Percentiles rank a stretch among this genome's conserved stretches.
Evolutionary conservation across 306 rosid species (phyloP).

Genomic region (Adenanthera pavonina): DNA sequence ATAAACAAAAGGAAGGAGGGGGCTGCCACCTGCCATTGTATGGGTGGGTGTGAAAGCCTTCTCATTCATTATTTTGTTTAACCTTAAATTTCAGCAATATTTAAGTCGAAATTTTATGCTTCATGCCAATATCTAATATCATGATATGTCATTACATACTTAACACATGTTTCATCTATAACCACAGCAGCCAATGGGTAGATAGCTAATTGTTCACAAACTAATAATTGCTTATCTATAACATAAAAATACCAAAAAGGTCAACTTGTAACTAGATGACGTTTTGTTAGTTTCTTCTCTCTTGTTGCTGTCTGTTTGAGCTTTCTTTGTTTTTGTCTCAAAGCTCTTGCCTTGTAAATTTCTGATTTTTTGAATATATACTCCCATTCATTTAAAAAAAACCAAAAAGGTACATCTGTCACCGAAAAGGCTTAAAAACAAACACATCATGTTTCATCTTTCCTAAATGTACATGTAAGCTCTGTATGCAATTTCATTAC

Average conservation of each 20-base stretch:
- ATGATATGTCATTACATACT: not conserved
- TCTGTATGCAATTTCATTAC: not conserved
- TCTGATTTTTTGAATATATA: too few species aligned
- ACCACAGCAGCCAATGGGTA: not conserved
- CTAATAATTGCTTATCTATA: not conserved
- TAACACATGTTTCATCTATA: not conserved
- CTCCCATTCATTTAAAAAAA: too few species aligned
- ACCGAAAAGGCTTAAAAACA: not conserved
- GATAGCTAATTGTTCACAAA: not conserved
- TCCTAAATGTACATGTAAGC: not conserved
- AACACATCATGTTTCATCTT: not conserved
- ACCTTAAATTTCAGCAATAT: not conserved
- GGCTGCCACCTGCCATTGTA: not conserved
- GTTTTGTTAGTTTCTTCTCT: too few species aligned
- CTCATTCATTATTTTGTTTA: not conserved
- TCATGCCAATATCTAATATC: not conserved
- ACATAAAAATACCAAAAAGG: not conserved
- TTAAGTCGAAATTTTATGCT: not conserved
- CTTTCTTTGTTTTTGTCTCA: too few species aligned
- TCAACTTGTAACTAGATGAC: too few species aligned
- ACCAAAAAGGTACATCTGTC: too few species aligned
- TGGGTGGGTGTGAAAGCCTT: not conserved
- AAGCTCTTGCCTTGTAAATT: too few species aligned
- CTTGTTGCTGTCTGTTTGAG: too few species aligned
- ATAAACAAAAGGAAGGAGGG: not conserved